Conservation (phyloP, 2,329 filamentous ascomycete species). For the Peltaster fructicola region DNA sequence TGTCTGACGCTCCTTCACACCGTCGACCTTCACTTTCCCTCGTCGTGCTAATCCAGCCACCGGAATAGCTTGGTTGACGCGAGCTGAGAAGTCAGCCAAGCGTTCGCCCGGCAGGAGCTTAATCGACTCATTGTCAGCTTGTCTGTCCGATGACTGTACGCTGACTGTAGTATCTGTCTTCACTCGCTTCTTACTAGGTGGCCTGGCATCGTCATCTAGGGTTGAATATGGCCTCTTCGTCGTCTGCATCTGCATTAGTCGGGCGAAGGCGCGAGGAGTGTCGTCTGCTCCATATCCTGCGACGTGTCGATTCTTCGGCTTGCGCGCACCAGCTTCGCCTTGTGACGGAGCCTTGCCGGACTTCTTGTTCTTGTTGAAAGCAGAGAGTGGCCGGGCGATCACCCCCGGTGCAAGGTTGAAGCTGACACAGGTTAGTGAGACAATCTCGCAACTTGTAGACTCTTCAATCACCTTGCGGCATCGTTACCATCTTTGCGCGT, state of each 20-base stretch:
- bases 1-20: conserved; percentile 52
- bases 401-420: conserved; percentile 44
- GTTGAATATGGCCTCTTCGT: conserved; percentile 41
- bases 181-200: conserved; percentile 32
- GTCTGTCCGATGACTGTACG: conserved; percentile 5
- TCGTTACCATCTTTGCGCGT: conserved; percentile 24
- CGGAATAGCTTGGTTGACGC: conserved; percentile 73
- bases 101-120: conserved; percentile 72
- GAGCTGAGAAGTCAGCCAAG: conserved; percentile 60
- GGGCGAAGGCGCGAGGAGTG: conserved; percentile 71
- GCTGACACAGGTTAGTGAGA: conserved; percentile 29
- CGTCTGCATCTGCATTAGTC: conserved; percentile 57
- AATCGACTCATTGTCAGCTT: conserved; percentile 26
- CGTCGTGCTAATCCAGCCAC: conserved; percentile 46
- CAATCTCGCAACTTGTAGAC: conserved; percentile 18
- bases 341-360: conserved; percentile 3
- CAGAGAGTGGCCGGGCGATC: conserved; percentile 41
- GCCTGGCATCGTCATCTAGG: conserved; percentile 42
- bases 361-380: conserved; percentile 27
- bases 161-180: conserved; percentile 9
- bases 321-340: conserved; percentile 10
- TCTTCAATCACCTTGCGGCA: no score
- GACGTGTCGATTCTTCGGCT: conserved; percentile 20
- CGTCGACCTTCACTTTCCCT: conserved; percentile 44
- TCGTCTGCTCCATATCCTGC: conserved; percentile 48